A percentile compares a stretch with the other conserved stretches of the same genome.
Evolutionary conservation across 306 rosid species (phyloP).

Genomic region (Arachis hypogaea): DNA sequence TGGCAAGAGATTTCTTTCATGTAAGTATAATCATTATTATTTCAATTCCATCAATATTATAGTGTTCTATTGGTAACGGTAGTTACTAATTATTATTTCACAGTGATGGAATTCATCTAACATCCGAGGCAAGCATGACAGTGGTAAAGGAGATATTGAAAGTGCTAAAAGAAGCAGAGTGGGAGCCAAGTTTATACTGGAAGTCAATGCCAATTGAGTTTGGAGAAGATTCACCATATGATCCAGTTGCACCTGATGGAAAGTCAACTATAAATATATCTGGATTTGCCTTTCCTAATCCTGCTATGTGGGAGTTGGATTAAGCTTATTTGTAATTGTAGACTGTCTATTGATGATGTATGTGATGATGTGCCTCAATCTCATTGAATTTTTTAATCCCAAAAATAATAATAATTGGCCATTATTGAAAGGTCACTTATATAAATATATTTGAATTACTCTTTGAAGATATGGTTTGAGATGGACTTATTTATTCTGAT

Average conservation of each 20-base stretch:
- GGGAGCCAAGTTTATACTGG: slow-evolving; percentile 76
- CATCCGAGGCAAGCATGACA: slow-evolving; percentile 66
- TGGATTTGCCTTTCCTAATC: neutral
- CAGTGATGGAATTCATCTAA: slow-evolving; percentile 82
- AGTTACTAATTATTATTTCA: neutral
- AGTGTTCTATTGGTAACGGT: neutral
- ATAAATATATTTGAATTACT: too few species aligned
- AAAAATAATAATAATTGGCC: too few species aligned
- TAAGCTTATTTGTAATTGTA: neutral
- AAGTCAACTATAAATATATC: slow-evolving; percentile 31
- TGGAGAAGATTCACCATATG: slow-evolving; percentile 55
- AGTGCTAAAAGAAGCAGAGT: slow-evolving; percentile 61
- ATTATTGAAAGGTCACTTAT: too few species aligned
- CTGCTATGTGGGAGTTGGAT: slow-evolving; percentile 14
- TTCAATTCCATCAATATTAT: neutral
- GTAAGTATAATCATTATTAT: slow-evolving; percentile 41
- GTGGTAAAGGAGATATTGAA: slow-evolving; percentile 68
- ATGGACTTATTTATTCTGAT: too few species aligned
- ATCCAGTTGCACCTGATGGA: slow-evolving; percentile 42
- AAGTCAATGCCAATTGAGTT: slow-evolving; percentile 60
- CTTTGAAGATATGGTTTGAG: too few species aligned
- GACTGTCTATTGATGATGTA: neutral
- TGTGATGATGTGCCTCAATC: neutral
- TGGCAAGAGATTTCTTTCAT: slow-evolving; percentile 55
- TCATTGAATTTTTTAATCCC: too few species aligned